Evolutionary conservation across 2,329 filamentous ascomycete genomes (phyloP), one percentile per base, ranked within the genome.

Genomic region (Neofusicoccum ribis): DNA sequence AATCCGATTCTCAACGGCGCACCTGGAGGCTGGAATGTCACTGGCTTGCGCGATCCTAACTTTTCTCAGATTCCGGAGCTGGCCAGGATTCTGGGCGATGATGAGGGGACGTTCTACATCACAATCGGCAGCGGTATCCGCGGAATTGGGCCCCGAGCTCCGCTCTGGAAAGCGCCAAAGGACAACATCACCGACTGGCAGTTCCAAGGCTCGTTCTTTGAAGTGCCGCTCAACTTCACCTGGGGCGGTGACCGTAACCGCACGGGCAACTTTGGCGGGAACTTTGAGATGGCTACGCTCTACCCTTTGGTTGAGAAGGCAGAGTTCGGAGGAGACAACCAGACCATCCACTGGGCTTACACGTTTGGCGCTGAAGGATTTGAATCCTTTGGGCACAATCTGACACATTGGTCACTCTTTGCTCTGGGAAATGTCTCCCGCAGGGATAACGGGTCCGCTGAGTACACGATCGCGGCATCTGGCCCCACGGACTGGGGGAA

Each of bases 61-160:
- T 72, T 77, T 43, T 67, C 73, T 67, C 74, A 73, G 3, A 78
- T 74, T 70, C 79, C 79, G 7, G 78, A 77, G 66, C 77, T 83
- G 68, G 80, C 82, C 62, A 71, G 71, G 3, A 66, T 82, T 7
- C 75, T 82, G 4, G 77, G 75, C 4, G 70, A 79, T 15, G 66
- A 69, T 9, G 78, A 81, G 66, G 79, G 80, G 3, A 80, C 82
- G 65, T 83, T 78, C 72, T 82, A 79, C 66, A 76, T 79, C 34
- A 80, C 81, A 12, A 75, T 81, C 46, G 81, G 80, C 2, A 80
- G 78, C 37, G 80, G 81, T 14, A 82, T 82, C 73, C 81, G 81
- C 67, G 79, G 74, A 31, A 77, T 81, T 31, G 81, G 80, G 5
- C 78, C 80, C 12, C 76, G 81, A 23, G 81, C 82, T 59, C 80